Percentiles rank a stretch among this genome's conserved stretches.
phyloP scores from a whole-genome alignment of 768 basidiomycete genomes.

The Tulasnella sp. region DNA sequence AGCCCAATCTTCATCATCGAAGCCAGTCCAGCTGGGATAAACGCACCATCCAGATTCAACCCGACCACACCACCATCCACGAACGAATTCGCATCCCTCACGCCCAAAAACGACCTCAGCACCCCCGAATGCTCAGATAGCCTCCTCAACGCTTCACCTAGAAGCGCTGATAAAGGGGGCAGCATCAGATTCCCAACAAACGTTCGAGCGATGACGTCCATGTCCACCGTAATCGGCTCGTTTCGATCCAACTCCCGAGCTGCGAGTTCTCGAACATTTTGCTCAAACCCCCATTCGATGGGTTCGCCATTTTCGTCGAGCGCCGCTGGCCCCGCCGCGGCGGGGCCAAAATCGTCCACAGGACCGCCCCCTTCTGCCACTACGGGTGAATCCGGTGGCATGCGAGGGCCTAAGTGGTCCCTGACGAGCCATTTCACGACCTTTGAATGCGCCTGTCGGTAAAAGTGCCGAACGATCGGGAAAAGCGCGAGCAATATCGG shows the following conservation, averaged over 20 bases:
- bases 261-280: neutral
- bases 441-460: neutral
- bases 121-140: neutral
- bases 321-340: neutral
- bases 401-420: neutral
- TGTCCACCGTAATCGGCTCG: neutral
- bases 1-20: neutral
- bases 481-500: neutral
- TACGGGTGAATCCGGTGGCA: neutral
- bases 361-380: neutral
- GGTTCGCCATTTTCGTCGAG: neutral
- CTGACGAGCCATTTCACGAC: neutral
- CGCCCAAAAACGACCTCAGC: slow-evolving; percentile 3
- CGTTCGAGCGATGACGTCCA: neutral
- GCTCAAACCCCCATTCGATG: slow-evolving; percentile 1
- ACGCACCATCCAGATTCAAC: slow-evolving; percentile 4
- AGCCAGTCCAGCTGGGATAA: neutral
- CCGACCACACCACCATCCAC: neutral
- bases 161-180: neutral
- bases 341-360: neutral
- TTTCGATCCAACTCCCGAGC: slow-evolving; percentile 5
- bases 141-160: neutral
- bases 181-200: slow-evolving; percentile 2
- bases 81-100: neutral
- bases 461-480: slow-evolving; percentile 2